These are phyloP conservation scores for Passalora sequoiae DNA, from an alignment of 2,329 filamentous ascomycete species.

Conservation along the genomic window DNA sequence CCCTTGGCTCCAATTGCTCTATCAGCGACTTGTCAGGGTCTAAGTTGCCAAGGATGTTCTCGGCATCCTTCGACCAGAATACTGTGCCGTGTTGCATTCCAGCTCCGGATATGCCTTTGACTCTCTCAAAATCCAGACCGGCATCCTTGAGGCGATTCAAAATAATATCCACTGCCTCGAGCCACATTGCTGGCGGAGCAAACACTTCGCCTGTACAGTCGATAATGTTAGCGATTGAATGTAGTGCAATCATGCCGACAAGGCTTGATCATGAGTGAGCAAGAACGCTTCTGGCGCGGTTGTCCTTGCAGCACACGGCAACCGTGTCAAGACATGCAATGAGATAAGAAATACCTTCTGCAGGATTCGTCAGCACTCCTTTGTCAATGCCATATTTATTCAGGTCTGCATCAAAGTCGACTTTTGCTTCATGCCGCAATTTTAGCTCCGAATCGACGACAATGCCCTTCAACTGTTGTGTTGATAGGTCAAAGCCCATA, in stretches of 20 bases:
- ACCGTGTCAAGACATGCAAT: no score
- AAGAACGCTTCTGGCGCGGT: no score
- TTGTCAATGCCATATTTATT: conserved; percentile 65
- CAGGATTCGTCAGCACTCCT: conserved; percentile 76
- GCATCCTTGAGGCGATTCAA: conserved; percentile 65
- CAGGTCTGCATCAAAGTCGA: conserved; percentile 92
- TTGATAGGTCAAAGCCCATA: conserved; percentile 84
- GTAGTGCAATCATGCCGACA: no score
- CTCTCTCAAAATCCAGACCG: conserved; percentile 65
- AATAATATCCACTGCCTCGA: conserved; percentile 86
- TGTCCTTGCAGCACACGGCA: no score
- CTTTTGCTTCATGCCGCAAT: conserved; percentile 77
- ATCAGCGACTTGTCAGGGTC: conserved; percentile 58
- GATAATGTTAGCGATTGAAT: no score
- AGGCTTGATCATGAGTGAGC: no score
- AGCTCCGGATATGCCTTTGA: conserved; percentile 81
- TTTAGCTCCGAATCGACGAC: conserved; percentile 78
- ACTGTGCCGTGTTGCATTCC: conserved; percentile 98
- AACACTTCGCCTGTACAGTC: no score
- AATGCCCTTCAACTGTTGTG: conserved; percentile 91
- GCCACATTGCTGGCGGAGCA: conserved; percentile 88
- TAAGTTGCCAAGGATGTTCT: conserved; percentile 57
- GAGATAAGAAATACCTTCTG: no score
- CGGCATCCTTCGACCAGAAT: conserved; percentile 75
- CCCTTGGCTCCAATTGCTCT: conserved; percentile 58